Base-by-base conservation (phyloP, 2,329 filamentous ascomycete species). In the Grosmannia clavigera region DNA sequence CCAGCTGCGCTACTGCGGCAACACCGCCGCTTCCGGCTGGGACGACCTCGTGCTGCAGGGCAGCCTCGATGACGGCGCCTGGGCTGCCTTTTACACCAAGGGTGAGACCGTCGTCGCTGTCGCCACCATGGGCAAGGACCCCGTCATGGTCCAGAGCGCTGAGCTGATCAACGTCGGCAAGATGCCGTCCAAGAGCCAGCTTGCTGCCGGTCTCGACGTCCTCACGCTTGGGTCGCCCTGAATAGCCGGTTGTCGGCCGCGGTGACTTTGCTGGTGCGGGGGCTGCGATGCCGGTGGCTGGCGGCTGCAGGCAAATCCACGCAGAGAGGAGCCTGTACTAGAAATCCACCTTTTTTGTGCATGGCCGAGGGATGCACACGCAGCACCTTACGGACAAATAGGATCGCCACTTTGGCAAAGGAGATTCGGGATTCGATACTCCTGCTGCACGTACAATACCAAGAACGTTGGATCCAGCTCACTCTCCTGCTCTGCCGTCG, bases 1-100 rank as follows among this genome's bases (percentile, higher is more conserved):
- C 6, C 94, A 99, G 74, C 74, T 99, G 67, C 83, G 94, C 54
- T 99, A 99, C 78, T 96, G 91, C 69, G 94, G 94, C 14, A 94
- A 92, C 75, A 90, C 92, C 0, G 74, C 78, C 53, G 67, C 64
- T 0, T 61, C 61, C 3, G 92, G 92, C 0, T 97, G 83, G 76
- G 94, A 99, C 69, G 91, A 95, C 66, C 69, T 96, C 5, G 79
- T 97, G 1, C 67, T 99, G 12, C 81, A 88, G 57, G 92, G 92
- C 14, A 82, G 88, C 66, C 83, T 86, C 0, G 82, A 85, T 4
- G 83, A 92, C 69, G 83, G 82, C 62, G 91, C 90, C 69, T 99
- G 96, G 69, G 85, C 87, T 6, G 92, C 90, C 0, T 99, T 89
- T 74, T 99, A 96, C 71, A 86, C 84, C 59, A 87, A 88, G 70